These are phyloP conservation scores for Dissophora globulifera DNA, from an alignment of 192 early-diverging fungal genomes.

Conservation along the genomic window DNA sequence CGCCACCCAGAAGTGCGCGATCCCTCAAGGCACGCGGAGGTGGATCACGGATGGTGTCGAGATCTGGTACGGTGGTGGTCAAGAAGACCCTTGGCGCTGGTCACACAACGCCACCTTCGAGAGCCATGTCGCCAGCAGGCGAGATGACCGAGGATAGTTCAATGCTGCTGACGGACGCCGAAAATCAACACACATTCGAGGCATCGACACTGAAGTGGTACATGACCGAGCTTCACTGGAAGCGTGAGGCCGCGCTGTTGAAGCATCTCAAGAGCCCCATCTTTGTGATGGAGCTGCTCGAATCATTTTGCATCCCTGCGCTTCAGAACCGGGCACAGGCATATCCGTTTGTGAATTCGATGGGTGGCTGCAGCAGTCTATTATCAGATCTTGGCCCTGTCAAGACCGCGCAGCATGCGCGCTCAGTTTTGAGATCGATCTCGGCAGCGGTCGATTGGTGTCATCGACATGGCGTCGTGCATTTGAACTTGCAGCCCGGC, in stretches of 20 bases:
- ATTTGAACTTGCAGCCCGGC: constrained; percentile 47
- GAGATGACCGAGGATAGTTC: constrained; percentile 30
- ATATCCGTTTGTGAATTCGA: constrained; percentile 48
- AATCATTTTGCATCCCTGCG: constrained; percentile 44
- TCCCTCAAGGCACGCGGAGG: constrained; percentile 25
- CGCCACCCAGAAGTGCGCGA: constrained; percentile 31
- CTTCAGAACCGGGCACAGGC: constrained; percentile 33
- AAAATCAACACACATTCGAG: constrained; percentile 51
- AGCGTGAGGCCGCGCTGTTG: constrained; percentile 44
- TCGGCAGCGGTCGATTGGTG: constrained; percentile 50
- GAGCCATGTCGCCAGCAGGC: not conserved
- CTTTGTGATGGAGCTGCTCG: constrained; percentile 46
- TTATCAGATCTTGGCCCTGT: constrained; percentile 29
- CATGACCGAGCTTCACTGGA: constrained; percentile 51
- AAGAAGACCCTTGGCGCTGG: constrained; percentile 17
- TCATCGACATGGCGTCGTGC: constrained; percentile 44
- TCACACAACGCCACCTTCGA: not conserved
- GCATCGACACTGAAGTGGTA: constrained; percentile 46
- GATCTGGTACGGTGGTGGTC: constrained; percentile 44
- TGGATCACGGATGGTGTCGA: constrained; percentile 5
- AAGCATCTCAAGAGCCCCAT: constrained; percentile 49
- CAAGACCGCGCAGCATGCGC: constrained; percentile 29
- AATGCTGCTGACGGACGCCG: constrained; percentile 46
- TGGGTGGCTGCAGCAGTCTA: constrained; percentile 43
- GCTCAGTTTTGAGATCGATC: constrained; percentile 33